Evolutionary conservation across 164 flowering plant genomes (phyloP).

Genomic region (Cinnamomum micranthum): DNA sequence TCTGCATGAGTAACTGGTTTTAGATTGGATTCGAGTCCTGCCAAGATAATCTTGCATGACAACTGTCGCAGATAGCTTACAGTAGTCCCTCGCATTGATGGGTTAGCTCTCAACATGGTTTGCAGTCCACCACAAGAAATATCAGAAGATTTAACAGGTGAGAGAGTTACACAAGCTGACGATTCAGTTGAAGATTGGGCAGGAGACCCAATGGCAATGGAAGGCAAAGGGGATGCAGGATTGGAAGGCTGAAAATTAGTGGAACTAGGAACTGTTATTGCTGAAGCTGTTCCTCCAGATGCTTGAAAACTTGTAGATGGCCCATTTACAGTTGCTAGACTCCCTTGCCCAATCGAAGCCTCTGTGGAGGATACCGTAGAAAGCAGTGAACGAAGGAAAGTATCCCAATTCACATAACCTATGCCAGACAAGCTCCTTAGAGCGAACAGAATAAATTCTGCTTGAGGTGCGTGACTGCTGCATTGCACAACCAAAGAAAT

Average conservation of each 20-base stretch:
- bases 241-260: conserved; percentile 61
- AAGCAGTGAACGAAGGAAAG: conserved; percentile 85
- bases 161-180: conserved; percentile 40
- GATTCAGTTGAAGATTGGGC: conserved; percentile 62
- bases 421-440: conserved; percentile 66
- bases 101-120: conserved; percentile 30
- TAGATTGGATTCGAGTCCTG: conserved; percentile 63
- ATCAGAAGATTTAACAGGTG: conserved; percentile 71
- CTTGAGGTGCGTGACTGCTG: conserved; percentile 83
- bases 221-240: conserved; percentile 81
- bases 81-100: conserved; percentile 46
- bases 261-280: conserved; percentile 38
- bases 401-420: conserved; percentile 82
- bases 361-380: conserved; percentile 78
- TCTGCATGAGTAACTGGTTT: conserved; percentile 90
- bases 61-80: conserved; percentile 80
- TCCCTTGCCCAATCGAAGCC: conserved; percentile 52
- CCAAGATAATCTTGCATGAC: conserved; percentile 86
- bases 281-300: conserved; percentile 45
- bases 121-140: conserved; percentile 36
- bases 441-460: conserved; percentile 90
- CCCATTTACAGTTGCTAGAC: conserved; percentile 37
- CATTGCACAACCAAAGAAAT: conserved; percentile 85
- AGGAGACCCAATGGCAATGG: conserved; percentile 86
- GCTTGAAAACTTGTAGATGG: conserved; percentile 49